Conservation (phyloP, 208 protist species). For the Endotrypanum monterogeii region DNA sequence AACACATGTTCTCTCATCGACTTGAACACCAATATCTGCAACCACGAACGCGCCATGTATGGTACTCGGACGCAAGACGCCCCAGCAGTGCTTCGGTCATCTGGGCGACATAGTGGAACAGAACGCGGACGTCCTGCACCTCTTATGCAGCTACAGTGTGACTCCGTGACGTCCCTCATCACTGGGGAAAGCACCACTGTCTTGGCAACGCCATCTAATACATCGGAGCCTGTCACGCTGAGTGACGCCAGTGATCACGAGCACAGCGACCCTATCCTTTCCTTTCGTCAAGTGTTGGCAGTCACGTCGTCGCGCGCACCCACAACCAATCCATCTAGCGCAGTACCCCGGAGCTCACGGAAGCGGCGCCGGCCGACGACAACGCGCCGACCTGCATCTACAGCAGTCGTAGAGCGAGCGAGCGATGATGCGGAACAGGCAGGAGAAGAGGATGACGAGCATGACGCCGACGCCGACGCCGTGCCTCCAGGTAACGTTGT, state of each 20-base stretch:
- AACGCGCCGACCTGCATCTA: not conserved
- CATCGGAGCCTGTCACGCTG: constrained; percentile 25
- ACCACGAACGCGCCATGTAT: not conserved
- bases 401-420: not conserved
- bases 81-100: not conserved
- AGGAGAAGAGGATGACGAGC: not conserved
- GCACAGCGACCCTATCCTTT: not conserved
- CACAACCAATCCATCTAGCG: not conserved
- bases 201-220: constrained; percentile 21
- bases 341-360: not conserved
- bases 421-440: not conserved
- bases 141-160: not conserved
- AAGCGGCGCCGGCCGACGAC: constrained; percentile 1
- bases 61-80: not conserved
- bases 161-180: constrained; percentile 14
- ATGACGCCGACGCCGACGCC: not conserved
- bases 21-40: not conserved
- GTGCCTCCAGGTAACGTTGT: constrained; percentile 11
- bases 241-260: constrained; percentile 17
- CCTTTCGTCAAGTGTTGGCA: not conserved
- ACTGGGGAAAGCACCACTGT: constrained; percentile 28
- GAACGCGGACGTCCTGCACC: not conserved
- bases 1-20: not conserved
- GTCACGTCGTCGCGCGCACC: not conserved
- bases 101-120: constrained; percentile 3